These are phyloP conservation scores for Tolypocladium album DNA, from an alignment of 2,329 filamentous ascomycete genomes.

Conservation along the genomic window DNA sequence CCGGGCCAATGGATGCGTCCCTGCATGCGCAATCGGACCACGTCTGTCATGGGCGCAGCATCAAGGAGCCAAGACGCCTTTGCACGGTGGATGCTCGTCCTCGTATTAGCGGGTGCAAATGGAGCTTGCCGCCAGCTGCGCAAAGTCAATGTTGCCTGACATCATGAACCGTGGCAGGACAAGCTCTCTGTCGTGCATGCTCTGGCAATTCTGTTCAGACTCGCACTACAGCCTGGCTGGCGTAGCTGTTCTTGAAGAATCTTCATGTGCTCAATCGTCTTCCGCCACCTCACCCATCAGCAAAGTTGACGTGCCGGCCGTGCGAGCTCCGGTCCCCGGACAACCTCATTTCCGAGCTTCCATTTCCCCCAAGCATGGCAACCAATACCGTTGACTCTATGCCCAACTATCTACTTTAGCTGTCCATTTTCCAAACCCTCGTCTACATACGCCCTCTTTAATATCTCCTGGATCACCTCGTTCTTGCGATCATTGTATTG, in stretches of 20 bases:
- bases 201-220: background rate
- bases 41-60: background rate
- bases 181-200: background rate
- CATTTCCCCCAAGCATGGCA: too few relatives aligned
- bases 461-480: too few relatives aligned
- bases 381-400: too few relatives aligned
- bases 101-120: background rate
- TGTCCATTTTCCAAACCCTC: too few relatives aligned
- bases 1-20: background rate
- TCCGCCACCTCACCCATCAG: too few relatives aligned
- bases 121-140: background rate
- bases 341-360: background rate
- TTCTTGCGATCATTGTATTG: too few relatives aligned
- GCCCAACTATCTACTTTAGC: too few relatives aligned
- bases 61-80: too few relatives aligned
- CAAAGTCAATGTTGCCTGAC: background rate
- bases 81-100: background rate
- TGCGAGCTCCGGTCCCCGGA: background rate
- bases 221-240: background rate
- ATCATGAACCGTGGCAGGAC: background rate
- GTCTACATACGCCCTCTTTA: too few relatives aligned
- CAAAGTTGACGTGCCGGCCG: background rate
- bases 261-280: background rate
- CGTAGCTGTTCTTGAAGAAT: background rate
- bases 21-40: background rate